A percentile compares a stretch with the other conserved stretches of the same genome.
phyloP scores from a whole-genome alignment of 2,329 filamentous ascomycete species.

The Thelonectria rubi region DNA sequence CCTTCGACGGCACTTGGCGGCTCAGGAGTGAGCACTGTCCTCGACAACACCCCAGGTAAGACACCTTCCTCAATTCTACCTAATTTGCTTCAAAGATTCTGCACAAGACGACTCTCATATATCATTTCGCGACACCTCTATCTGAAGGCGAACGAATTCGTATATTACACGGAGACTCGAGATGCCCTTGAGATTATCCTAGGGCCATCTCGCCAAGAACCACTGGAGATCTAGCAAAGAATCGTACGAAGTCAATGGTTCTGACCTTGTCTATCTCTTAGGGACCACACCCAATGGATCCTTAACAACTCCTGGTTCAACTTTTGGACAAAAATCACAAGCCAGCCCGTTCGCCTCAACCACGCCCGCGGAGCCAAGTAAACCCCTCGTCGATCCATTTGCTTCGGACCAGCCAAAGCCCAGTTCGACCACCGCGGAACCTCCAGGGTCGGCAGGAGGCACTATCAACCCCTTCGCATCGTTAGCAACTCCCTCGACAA shows the following conservation, averaged over 20 bases:
- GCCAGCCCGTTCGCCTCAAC: conserved; percentile 39
- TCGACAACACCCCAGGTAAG: conserved; percentile 39
- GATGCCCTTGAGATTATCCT: conserved; percentile 30
- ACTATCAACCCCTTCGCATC: conserved; percentile 31
- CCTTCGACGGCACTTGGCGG: conserved; percentile 19
- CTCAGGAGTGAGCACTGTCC: conserved; percentile 19
- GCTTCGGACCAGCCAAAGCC: conserved; percentile 20
- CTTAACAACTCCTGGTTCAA: conserved; percentile 23
- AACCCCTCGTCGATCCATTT: conserved; percentile 35
- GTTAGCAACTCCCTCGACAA: conserved; percentile 13
- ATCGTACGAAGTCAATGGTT: conserved; percentile 41
- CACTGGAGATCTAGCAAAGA: conserved; percentile 43
- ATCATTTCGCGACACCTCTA: conserved; percentile 23
- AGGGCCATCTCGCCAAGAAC: conserved; percentile 36
- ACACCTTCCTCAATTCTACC: conserved; percentile 23
- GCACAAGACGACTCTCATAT: conserved; percentile 29
- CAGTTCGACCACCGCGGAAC: conserved; percentile 9
- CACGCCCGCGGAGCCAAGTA: conserved; percentile 7
- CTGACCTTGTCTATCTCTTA: conserved; percentile 43
- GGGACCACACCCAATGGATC: conserved; percentile 40
- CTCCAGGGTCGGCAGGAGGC: conserved; percentile 6
- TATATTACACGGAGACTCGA: conserved; percentile 42
- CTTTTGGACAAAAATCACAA: conserved; percentile 32
- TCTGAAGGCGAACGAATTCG: conserved; percentile 35
- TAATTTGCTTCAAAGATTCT: conserved; percentile 40